Evolutionary conservation across 1,284 basidiomycete genomes (phyloP).

Genomic region (Tilletia indica): DNA sequence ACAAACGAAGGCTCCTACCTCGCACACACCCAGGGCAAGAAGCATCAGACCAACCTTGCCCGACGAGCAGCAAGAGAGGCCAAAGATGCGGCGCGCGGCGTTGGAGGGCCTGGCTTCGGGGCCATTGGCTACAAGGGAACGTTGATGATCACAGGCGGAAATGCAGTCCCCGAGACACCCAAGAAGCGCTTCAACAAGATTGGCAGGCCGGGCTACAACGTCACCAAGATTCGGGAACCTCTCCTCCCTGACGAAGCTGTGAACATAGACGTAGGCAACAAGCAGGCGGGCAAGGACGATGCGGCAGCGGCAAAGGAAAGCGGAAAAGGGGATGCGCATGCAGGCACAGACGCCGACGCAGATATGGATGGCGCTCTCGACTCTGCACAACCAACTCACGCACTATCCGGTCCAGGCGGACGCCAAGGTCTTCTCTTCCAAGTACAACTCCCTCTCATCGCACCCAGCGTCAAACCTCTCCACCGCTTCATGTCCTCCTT

Average conservation of each 20-base stretch:
- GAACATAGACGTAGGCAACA: not conserved
- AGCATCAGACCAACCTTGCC: conserved; percentile 97
- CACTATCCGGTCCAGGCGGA: conserved; percentile 38
- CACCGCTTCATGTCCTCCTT: conserved; percentile 96
- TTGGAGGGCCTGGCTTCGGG: not conserved
- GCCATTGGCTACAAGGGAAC: conserved; percentile 21
- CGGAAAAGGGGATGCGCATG: conserved; percentile 30
- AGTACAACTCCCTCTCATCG: conserved; percentile 85
- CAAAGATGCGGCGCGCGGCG: conserved; percentile 65
- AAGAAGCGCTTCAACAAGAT: conserved; percentile 80
- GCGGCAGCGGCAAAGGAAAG: not conserved
- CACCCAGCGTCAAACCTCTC: conserved; percentile 77
- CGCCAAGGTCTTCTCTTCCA: conserved; percentile 87
- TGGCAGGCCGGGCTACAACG: conserved; percentile 87
- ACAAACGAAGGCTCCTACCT: conserved; percentile 99
- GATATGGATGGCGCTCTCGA: not conserved
- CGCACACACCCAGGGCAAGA: conserved; percentile 98
- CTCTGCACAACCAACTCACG: not conserved
- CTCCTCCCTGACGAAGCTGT: conserved; percentile 19
- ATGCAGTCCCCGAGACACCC: conserved; percentile 21
- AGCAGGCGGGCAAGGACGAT: not conserved
- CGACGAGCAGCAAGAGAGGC: conserved; percentile 91
- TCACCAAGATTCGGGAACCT: conserved; percentile 78
- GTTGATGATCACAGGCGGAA: conserved; percentile 25
- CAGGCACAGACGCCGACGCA: conserved; percentile 56